Evolutionary conservation across 768 basidiomycete genomes (phyloP), one percentile per base, ranked within the genome.

Genomic region (Agaricus subrufescens): DNA sequence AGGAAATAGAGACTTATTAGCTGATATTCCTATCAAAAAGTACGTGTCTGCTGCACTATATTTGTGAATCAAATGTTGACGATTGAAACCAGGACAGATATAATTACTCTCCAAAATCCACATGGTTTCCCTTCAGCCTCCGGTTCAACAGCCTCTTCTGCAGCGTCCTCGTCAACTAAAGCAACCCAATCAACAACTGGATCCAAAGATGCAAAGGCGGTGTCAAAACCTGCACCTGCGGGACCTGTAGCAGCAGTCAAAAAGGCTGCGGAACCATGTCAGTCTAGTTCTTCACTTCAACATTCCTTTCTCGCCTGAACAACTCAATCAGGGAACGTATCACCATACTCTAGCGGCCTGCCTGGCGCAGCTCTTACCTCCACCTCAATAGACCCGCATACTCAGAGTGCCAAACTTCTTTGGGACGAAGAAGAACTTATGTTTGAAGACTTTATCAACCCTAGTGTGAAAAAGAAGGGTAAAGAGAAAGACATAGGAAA

Each of bases 391-490:
- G 90, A 91, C 61, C 87, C 94, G 11, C 82, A 85, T 55, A 71
- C 73, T 19, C 72, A 75, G 25, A 83, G 79, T 45, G 86, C 94
- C 47, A 86, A 89, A 63, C 82, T 97, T 3, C 74, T 98, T n/a
- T 95, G 94, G 85, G 95, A 99, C 69, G 97, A 98, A 73, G 97
- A 99, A 71, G 96, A 98, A 67, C 75, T 95, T 14, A 99, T 99
- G 97, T 99, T 95, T 62, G 96, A 98, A 69, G 90, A 91, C 34
- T 86, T 99, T 61, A 78, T 86, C 11, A 87, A 87, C 57, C 85
- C 85, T 12, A 76, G 76, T 2, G 55, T 48, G 25, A 92, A 91
- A 69, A 86, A 89, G 1, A 93, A 93, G 70, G 87, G 86, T 1
- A 98, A 98, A 70, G 94, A 95, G 66, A 96, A 95, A 66, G 92